These are phyloP conservation scores for Paramarasmius palmivorus DNA, from an alignment of 1,284 basidiomycete genomes.

Conservation along the genomic window DNA sequence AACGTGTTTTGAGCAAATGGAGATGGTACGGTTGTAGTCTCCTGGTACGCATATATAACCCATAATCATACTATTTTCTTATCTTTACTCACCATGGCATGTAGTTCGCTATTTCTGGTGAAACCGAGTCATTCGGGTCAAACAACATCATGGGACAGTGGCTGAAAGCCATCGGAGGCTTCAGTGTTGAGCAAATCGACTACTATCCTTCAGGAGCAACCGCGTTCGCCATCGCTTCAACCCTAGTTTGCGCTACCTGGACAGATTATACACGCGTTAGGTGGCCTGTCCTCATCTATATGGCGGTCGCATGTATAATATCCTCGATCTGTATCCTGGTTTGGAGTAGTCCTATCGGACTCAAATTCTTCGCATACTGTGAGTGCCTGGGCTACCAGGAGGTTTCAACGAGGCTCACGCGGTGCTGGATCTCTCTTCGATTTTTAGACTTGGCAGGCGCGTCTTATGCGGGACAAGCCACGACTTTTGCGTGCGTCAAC, in stretches of 20 bases:
- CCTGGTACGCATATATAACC: constrained; percentile 40
- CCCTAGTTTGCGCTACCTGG: constrained; percentile 61
- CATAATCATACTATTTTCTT: too few relatives aligned
- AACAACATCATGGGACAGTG: constrained; percentile 80
- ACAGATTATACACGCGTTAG: constrained; percentile 57
- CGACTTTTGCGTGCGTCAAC: constrained; percentile 61
- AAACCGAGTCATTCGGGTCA: constrained; percentile 70
- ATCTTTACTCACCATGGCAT: not conserved
- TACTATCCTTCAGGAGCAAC: constrained; percentile 69
- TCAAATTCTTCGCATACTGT: constrained; percentile 74
- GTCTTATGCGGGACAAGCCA: constrained; percentile 67
- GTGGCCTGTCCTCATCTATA: constrained; percentile 68
- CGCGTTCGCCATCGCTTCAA: constrained; percentile 64
- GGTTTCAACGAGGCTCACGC: not conserved
- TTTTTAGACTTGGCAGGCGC: constrained; percentile 57
- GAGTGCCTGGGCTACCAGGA: constrained; percentile 21
- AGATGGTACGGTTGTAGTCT: constrained; percentile 70
- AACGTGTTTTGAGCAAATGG: constrained; percentile 62
- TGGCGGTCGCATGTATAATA: constrained; percentile 53
- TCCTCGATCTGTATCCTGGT: constrained; percentile 60
- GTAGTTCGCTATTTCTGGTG: constrained; percentile 64
- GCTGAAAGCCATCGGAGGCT: constrained; percentile 63
- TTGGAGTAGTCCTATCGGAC: constrained; percentile 53
- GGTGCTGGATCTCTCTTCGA: not conserved
- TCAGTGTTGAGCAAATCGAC: constrained; percentile 63